Percentiles rank a stretch among this genome's conserved stretches.
These are phyloP conservation scores for Penicillium argentinense DNA, from an alignment of 495 filamentous ascomycete species.

Conservation along the genomic window DNA sequence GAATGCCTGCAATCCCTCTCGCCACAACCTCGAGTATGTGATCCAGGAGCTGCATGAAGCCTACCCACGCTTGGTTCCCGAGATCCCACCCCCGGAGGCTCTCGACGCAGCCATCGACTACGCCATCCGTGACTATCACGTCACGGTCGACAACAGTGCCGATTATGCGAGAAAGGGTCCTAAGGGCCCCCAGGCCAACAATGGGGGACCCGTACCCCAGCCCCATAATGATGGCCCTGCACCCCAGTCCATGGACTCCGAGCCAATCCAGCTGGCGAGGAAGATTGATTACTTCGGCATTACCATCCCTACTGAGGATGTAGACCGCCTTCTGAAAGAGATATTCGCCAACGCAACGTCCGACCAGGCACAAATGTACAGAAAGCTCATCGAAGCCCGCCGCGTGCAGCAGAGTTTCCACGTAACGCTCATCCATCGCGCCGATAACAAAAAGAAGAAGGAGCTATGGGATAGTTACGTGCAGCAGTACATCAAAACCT, in stretches of 20 bases:
- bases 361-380: constrained; percentile 64
- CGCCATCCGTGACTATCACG: constrained; percentile 76
- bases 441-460: constrained; percentile 52
- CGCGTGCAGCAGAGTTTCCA: constrained; percentile 88
- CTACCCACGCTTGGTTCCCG: constrained; percentile 72
- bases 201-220: constrained; percentile 2
- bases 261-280: constrained; percentile 29
- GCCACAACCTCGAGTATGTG: constrained; percentile 82
- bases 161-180: constrained; percentile 46
- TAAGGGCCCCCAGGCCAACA: constrained; percentile 30
- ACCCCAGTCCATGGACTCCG: constrained; percentile 15
- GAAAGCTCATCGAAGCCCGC: constrained; percentile 65
- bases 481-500: constrained; percentile 43
- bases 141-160: constrained; percentile 66
- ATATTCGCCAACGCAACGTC: constrained; percentile 53
- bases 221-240: constrained; percentile 10
- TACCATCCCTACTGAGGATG: constrained; percentile 54
- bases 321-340: constrained; percentile 63
- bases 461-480: constrained; percentile 71
- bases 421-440: constrained; percentile 87
- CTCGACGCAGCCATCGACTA: constrained; percentile 77
- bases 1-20: constrained; percentile 70
- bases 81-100: constrained; percentile 69
- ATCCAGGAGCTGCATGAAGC: constrained; percentile 64
- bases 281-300: constrained; percentile 87